Evolutionary conservation across 2,329 filamentous ascomycete genomes (phyloP), one percentile per base, ranked within the genome.

Genomic region (Scedosporium boydii): DNA sequence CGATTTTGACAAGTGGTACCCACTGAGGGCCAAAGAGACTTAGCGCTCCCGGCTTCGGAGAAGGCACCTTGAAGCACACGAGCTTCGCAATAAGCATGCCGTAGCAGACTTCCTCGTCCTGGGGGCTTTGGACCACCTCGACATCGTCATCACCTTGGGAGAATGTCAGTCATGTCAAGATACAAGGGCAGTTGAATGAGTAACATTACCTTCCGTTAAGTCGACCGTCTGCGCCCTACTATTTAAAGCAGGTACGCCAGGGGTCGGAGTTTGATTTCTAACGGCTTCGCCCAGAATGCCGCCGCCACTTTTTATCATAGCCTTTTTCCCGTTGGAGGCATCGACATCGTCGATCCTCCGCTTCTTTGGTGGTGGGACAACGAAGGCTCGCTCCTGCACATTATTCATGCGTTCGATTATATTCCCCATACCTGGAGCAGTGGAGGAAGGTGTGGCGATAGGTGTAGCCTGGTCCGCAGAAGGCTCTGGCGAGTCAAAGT

Each of bases 321-420:
- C 71, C 44, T 71, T 70, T 61, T 77, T 79, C 46, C 73, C 74
- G 23, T 75, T 68, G 18, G 77, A 71, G 58, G 78, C 71, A 41
- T 80, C 76, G 14, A 80, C 23, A 48, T 26, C 27, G 59, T 44
- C 76, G 7, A 82, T 73, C 70, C 86, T 92, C 61, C 85, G 76
- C 60, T 86, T 86, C 75, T 93, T 93, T 29, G 80, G 76, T 21
- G 89, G 84, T 2, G 81, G 79, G 34, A 78, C 70, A 23, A 51
- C 48, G 72, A 79, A 65, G 70, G 77, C 68, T 27, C 92, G 88
- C 60, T 87, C 82, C 66, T 90, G 82, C 14, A 96, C 83, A 66
- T 88, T 87, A 71, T 93, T 90, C 71, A 92, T 80, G 38, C 85
- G 83, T 72, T 96, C 90, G 56, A 96, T 84, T 76, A 92, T 84